Conservation (phyloP, 2,329 filamentous ascomycete genomes). For the Aspergillus amoenus region DNA sequence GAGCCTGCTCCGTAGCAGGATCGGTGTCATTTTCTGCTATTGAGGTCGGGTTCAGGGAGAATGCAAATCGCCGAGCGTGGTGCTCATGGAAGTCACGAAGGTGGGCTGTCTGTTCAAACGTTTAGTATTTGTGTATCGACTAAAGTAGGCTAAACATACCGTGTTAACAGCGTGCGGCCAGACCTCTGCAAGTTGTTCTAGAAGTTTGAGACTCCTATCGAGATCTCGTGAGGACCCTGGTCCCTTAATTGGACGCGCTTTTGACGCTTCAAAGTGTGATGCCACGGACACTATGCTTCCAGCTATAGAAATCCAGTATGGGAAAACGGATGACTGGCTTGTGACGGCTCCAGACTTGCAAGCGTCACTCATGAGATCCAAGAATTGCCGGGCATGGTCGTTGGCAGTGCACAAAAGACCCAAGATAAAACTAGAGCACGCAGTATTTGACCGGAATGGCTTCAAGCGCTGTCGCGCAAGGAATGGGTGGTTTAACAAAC, state of each 20-base stretch:
- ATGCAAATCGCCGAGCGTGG: neutral
- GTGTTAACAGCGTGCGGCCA: neutral
- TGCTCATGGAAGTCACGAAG: neutral
- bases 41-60: neutral
- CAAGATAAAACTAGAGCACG: neutral
- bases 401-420: neutral
- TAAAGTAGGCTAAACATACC: neutral
- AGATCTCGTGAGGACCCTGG: neutral
- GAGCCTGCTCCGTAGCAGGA: neutral
- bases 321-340: neutral
- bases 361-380: neutral
- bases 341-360: neutral
- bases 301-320: neutral
- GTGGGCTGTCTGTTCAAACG: neutral
- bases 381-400: neutral
- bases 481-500: conserved; percentile 38
- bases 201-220: neutral
- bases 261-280: neutral
- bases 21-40: neutral
- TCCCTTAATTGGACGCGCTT: neutral
- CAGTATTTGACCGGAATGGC: conserved; percentile 8
- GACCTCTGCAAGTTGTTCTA: neutral
- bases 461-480: conserved; percentile 28
- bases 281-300: neutral
- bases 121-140: neutral